Conservation (phyloP, 805 yeast genomes). For the Hemisphaericaspora nanyangensis region DNA sequence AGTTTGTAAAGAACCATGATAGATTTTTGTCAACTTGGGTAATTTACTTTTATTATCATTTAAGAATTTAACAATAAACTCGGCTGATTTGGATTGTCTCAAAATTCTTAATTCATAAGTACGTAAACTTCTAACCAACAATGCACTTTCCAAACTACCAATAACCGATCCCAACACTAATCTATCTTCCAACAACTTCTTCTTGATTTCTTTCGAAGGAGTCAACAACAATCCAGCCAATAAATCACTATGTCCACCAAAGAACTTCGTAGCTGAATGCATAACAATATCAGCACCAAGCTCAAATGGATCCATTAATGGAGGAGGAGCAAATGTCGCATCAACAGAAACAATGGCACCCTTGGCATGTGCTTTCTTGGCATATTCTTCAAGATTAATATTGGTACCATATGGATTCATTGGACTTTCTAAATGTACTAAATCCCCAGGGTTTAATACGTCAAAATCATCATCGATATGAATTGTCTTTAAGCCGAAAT, state of each 20-base stretch:
- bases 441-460: slow-evolving; percentile 57
- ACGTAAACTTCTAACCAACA: slow-evolving; percentile 74
- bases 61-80: slow-evolving; percentile 57
- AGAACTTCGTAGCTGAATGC: slow-evolving; percentile 91
- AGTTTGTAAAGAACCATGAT: slow-evolving; percentile 74
- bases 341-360: slow-evolving; percentile 77
- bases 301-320: slow-evolving; percentile 73
- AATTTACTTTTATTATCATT: slow-evolving; percentile 44
- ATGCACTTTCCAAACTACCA: slow-evolving; percentile 71
- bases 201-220: slow-evolving; percentile 46
- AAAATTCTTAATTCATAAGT: slow-evolving; percentile 71
- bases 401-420: slow-evolving; percentile 78
- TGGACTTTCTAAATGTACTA: slow-evolving; percentile 84
- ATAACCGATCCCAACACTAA: slow-evolving; percentile 72
- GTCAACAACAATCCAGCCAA: slow-evolving; percentile 77
- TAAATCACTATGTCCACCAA: slow-evolving; percentile 94
- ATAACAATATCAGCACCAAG: slow-evolving; percentile 86
- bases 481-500: slow-evolving; percentile 51
- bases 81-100: slow-evolving; percentile 63
- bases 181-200: slow-evolving; percentile 57
- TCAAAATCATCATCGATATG: slow-evolving; percentile 44
- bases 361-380: slow-evolving; percentile 65
- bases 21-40: slow-evolving; percentile 47
- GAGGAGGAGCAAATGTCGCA: slow-evolving; percentile 93
- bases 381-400: slow-evolving; percentile 58